These are phyloP conservation scores for Conidiobolus incongruus DNA, from an alignment of 371 early-diverging fungal genomes.

Conservation along the genomic window DNA sequence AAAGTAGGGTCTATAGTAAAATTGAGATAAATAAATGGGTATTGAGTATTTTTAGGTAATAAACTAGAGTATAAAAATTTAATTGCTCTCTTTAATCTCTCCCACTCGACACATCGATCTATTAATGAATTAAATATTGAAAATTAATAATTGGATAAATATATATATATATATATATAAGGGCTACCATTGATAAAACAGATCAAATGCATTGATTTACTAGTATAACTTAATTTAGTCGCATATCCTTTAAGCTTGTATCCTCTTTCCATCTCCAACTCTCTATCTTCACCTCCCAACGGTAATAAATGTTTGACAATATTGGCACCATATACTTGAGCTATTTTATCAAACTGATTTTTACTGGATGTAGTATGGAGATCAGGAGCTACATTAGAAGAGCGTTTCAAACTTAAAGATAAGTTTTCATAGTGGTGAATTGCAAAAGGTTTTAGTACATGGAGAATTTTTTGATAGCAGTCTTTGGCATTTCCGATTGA, in stretches of 20 bases:
- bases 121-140: not conserved
- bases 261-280: constrained; percentile 11
- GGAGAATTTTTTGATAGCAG: constrained; percentile 69
- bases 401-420: constrained; percentile 16
- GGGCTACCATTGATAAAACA: constrained; percentile 84
- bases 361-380: constrained; percentile 37
- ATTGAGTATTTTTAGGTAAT: constrained; percentile 64
- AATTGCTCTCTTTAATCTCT: constrained; percentile 49
- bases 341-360: constrained; percentile 43
- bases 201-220: constrained; percentile 52
- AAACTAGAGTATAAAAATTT: constrained; percentile 52
- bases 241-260: constrained; percentile 40
- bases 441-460: constrained; percentile 71
- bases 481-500: constrained; percentile 62
- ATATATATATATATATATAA: not conserved
- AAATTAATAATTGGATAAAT: constrained; percentile 2
- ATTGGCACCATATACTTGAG: constrained; percentile 49
- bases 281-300: constrained; percentile 15
- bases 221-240: constrained; percentile 62
- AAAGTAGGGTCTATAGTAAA: constrained; percentile 54
- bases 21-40: constrained; percentile 86
- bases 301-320: constrained; percentile 48
- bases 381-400: constrained; percentile 40
- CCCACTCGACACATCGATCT: constrained; percentile 78
- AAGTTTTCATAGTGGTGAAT: constrained; percentile 51